Evolutionary conservation across 202 grass and related monocot species (phyloP).

Genomic region (Tripidium arundinaceum): DNA sequence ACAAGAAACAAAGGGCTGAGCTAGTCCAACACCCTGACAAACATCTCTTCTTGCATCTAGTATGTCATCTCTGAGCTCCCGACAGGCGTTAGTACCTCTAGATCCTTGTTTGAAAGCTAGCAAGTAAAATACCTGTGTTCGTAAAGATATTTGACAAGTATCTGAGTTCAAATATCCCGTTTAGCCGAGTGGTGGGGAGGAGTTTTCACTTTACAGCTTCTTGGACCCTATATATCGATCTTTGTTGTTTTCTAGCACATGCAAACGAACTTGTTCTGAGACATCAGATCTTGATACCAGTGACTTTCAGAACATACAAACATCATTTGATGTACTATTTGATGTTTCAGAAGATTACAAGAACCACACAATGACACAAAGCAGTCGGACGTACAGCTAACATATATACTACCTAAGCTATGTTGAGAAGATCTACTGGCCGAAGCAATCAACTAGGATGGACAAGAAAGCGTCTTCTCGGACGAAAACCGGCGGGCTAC

Average conservation of each 20-base stretch:
- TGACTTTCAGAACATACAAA: too few relatives aligned
- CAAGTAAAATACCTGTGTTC: neutral
- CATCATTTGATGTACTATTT: too few relatives aligned
- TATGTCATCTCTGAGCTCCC: neutral
- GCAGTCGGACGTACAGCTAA: neutral
- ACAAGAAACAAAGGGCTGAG: neutral
- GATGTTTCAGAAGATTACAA: slow-evolving; percentile 1
- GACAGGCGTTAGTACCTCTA: neutral
- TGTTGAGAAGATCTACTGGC: slow-evolving; percentile 25
- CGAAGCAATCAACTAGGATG: too few relatives aligned
- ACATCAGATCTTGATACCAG: too few relatives aligned
- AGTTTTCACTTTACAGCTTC: neutral
- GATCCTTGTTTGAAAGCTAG: neutral
- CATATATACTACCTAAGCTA: neutral
- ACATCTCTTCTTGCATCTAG: neutral
- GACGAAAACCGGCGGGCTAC: neutral
- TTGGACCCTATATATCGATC: neutral
- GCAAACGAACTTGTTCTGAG: too few relatives aligned
- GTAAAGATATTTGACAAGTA: slow-evolving; percentile 14
- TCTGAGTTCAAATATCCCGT: slow-evolving; percentile 1
- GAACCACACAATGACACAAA: too few relatives aligned
- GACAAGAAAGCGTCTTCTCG: slow-evolving; percentile 39
- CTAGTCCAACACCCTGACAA: neutral
- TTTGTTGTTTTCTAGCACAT: neutral
- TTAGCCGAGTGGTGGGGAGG: neutral